Conservation (phyloP, 192 early-diverging fungal species). For the Coemansia sp. region DNA sequence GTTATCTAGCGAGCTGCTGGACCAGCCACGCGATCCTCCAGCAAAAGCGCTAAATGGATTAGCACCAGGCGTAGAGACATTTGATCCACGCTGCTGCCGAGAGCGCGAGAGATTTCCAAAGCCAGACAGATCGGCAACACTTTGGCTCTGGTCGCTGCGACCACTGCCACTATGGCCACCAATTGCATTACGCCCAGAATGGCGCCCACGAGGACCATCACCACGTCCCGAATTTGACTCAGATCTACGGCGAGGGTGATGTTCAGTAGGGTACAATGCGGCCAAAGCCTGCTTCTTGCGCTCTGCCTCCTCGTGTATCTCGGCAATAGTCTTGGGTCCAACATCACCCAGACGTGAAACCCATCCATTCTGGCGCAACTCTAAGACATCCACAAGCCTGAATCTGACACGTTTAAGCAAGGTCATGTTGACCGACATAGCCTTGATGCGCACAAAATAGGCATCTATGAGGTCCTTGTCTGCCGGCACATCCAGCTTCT, state of each 20-base stretch:
- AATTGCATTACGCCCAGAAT: constrained; percentile 49
- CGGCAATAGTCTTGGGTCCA: constrained; percentile 89
- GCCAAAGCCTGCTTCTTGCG: constrained; percentile 69
- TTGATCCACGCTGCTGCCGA: constrained; percentile 48
- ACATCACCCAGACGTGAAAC: constrained; percentile 57
- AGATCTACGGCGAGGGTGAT: constrained; percentile 58
- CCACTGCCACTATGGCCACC: constrained; percentile 76
- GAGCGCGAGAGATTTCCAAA: constrained; percentile 72
- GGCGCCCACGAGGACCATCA: constrained; percentile 59
- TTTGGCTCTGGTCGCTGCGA: constrained; percentile 48
- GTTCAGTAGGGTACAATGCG: constrained; percentile 63
- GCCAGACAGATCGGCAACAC: constrained; percentile 66
- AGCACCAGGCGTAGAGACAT: neutral
- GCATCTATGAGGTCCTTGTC: constrained; percentile 65
- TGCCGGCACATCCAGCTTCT: constrained; percentile 66
- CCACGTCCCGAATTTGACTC: constrained; percentile 60
- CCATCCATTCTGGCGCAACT: constrained; percentile 79
- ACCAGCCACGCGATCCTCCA: constrained; percentile 48
- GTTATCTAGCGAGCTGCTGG: constrained; percentile 16
- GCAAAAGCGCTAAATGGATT: constrained; percentile 11
- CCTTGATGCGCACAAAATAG: constrained; percentile 82
- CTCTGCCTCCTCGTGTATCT: constrained; percentile 80
- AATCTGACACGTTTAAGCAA: constrained; percentile 89
- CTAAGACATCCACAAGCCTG: constrained; percentile 85
- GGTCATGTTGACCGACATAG: constrained; percentile 65